These are phyloP conservation scores for Moesziomyces antarcticus DNA, from an alignment of 1,284 basidiomycete species.

Conservation along the genomic window DNA sequence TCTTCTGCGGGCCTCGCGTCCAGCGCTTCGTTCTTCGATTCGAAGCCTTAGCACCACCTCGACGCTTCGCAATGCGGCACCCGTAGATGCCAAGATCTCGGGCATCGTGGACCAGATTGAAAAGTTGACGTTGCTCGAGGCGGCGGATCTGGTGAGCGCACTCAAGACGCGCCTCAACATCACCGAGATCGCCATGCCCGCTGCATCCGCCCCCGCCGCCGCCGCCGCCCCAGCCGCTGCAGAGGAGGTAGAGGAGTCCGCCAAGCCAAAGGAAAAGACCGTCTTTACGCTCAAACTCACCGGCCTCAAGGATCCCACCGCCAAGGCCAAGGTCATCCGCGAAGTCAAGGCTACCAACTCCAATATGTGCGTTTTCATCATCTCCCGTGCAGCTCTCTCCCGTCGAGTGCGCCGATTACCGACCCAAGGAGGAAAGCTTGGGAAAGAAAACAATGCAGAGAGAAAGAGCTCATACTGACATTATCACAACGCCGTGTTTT, in stretches of 20 bases:
- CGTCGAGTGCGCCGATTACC: too few relatives aligned
- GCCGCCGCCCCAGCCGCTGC: slow-evolving; percentile 58
- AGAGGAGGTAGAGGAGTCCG: slow-evolving; percentile 74
- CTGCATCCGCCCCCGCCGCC: slow-evolving; percentile 72
- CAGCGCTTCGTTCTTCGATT: slow-evolving; percentile 7
- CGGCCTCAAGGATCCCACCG: slow-evolving; percentile 63
- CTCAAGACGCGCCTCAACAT: slow-evolving; percentile 97
- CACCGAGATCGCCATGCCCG: slow-evolving; percentile 95
- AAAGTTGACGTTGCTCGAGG: slow-evolving; percentile 88
- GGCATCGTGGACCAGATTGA: slow-evolving; percentile 95
- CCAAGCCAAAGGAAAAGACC: slow-evolving; percentile 99
- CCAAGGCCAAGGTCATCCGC: slow-evolving; percentile 93
- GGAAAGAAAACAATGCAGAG: too few relatives aligned
- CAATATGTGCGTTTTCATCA: slow-evolving; percentile 47
- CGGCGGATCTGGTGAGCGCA: slow-evolving; percentile 90
- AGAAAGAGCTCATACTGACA: too few relatives aligned
- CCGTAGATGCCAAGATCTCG: slow-evolving; percentile 74
- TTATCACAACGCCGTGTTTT: too few relatives aligned
- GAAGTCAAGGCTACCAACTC: slow-evolving; percentile 84
- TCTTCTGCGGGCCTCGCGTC: slow-evolving; percentile 4
- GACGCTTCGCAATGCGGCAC: slow-evolving; percentile 12
- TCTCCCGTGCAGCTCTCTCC: too few relatives aligned
- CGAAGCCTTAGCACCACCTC: slow-evolving; percentile 20
- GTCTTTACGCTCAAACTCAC: slow-evolving; percentile 85
- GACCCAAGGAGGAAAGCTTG: too few relatives aligned